These are phyloP conservation scores for Rhodomyrtus tomentosa DNA, from an alignment of 345 rosid species.

Conservation along the genomic window DNA sequence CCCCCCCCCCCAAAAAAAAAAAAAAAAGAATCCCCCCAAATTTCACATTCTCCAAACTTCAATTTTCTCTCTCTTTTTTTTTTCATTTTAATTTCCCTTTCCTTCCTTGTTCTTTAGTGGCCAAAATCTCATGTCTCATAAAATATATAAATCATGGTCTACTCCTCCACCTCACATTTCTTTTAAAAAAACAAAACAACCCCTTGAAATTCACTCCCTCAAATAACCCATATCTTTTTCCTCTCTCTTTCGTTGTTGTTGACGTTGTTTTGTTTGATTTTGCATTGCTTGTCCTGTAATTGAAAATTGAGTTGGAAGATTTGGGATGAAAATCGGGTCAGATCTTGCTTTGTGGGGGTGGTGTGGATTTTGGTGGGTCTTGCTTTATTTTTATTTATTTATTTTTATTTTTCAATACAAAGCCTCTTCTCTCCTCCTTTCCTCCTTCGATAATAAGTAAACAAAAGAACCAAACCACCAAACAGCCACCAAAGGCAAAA, in stretches of 20 bases:
- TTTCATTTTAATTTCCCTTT: background rate
- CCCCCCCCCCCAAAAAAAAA: background rate
- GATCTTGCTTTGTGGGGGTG: slow-evolving; percentile 34
- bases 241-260: slow-evolving; percentile 6
- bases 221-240: slow-evolving; percentile 3
- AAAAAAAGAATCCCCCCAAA: background rate
- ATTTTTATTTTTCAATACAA: background rate
- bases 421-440: background rate
- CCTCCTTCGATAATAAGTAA: background rate
- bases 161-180: background rate
- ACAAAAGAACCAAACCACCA: background rate
- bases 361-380: slow-evolving; percentile 23
- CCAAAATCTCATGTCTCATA: background rate
- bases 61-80: background rate
- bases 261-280: background rate
- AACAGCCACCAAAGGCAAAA: background rate
- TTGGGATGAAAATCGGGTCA: slow-evolving; percentile 36
- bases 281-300: slow-evolving; percentile 41
- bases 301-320: slow-evolving; percentile 30
- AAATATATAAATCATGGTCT: slow-evolving; percentile 15
- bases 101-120: background rate
- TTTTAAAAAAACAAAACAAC: background rate
- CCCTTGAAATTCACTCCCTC: background rate
- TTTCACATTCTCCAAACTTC: too few species aligned
- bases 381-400: background rate